Percentiles rank a stretch among this genome's conserved stretches.
Conservation (phyloP, 2,329 filamentous ascomycete genomes). For the Colletotrichum sp. region DNA sequence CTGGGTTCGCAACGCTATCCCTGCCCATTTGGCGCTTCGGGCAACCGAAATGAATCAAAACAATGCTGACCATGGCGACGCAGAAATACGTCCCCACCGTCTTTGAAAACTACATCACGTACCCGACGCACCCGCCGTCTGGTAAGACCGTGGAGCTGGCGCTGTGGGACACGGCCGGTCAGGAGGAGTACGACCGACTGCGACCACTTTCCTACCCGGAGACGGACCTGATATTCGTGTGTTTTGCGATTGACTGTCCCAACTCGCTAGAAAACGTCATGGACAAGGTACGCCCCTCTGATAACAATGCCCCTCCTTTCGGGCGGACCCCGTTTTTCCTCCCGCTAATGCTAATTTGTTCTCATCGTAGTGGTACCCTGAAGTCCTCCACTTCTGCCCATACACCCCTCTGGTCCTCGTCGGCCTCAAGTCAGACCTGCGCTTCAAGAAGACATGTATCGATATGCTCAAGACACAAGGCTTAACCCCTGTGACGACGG, state of each 20-base stretch:
- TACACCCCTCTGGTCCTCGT: constrained; percentile 96
- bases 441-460: constrained; percentile 94
- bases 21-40: background rate
- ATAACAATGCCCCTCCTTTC: background rate
- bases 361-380: constrained; percentile 85
- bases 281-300: constrained; percentile 77
- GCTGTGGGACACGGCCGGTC: constrained; percentile 97
- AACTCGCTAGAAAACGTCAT: constrained; percentile 98
- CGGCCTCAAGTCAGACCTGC: constrained; percentile 95
- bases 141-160: constrained; percentile 97
- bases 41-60: background rate
- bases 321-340: background rate
- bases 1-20: background rate
- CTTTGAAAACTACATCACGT: constrained; percentile 99
- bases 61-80: constrained; percentile 6
- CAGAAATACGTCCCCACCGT: constrained; percentile 99
- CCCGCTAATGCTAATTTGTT: constrained; percentile 30
- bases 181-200: constrained; percentile 97
- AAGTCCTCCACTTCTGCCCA: constrained; percentile 98
- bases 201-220: constrained; percentile 96
- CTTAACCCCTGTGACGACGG: constrained; percentile 89
- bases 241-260: constrained; percentile 98
- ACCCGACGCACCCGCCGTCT: constrained; percentile 84
- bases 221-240: constrained; percentile 97
- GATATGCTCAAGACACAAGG: constrained; percentile 99